phyloP scores from a whole-genome alignment of 83 land plant genomes.

The Thuja plicata region DNA sequence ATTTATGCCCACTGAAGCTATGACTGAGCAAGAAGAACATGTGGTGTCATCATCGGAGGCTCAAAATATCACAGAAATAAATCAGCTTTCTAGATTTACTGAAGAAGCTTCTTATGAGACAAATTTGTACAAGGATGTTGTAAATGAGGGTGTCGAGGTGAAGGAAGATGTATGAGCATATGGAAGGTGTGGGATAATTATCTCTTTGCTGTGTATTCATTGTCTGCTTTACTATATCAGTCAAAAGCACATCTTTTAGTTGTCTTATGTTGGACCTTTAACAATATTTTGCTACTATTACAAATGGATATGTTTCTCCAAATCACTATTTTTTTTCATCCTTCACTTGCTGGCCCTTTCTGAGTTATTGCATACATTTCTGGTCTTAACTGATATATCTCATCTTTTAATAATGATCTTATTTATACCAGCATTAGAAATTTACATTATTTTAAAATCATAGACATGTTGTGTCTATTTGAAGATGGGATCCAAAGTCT shows the following conservation, averaged over 20 bases:
- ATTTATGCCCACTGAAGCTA: neutral
- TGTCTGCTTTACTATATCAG: neutral
- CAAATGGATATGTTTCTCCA: neutral
- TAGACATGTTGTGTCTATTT: neutral
- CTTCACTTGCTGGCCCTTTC: conserved; percentile 6
- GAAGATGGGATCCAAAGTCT: neutral
- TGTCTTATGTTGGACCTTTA: neutral
- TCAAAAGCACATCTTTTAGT: neutral
- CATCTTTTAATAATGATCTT: neutral
- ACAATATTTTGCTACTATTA: neutral
- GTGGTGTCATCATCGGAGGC: neutral
- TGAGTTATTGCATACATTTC: neutral
- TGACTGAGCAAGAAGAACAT: neutral
- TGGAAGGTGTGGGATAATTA: neutral
- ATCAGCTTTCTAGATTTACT: neutral
- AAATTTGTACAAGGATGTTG: conserved; percentile 10
- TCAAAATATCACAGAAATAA: neutral
- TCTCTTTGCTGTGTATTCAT: neutral
- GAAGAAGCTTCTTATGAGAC: conserved; percentile 6
- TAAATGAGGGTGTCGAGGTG: conserved; percentile 1
- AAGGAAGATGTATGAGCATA: neutral
- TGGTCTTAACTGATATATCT: neutral
- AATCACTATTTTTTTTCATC: neutral
- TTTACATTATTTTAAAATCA: neutral
- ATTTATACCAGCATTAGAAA: neutral